A percentile compares a stretch with the other conserved stretches of the same genome.
phyloP scores from a whole-genome alignment of 2,329 filamentous ascomycete species.

The Neofusicoccum laricinum region DNA sequence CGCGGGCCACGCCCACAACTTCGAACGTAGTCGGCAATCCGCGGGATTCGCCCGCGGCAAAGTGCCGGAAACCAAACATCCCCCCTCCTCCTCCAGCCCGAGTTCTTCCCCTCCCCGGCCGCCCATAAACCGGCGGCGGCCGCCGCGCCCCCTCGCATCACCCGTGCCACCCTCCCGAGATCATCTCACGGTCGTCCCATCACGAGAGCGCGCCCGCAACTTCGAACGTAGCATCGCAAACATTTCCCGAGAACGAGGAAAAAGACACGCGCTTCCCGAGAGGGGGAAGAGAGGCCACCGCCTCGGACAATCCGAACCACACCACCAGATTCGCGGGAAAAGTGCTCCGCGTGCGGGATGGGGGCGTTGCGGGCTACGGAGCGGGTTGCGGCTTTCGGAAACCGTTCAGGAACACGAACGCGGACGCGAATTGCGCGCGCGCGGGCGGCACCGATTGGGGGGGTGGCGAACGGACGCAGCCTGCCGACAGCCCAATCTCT shows the following conservation, averaged over 20 bases:
- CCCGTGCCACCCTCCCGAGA: neutral
- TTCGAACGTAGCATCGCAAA: constrained; percentile 6
- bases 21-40: constrained; percentile 11
- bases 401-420: too few species aligned
- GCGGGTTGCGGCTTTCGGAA: neutral
- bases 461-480: too few species aligned
- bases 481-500: too few species aligned
- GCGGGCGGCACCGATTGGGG: too few species aligned
- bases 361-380: too few species aligned
- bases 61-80: neutral
- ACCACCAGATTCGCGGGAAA: neutral
- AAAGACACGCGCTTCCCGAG: neutral
- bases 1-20: neutral
- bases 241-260: constrained; percentile 1
- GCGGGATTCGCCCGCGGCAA: constrained; percentile 12
- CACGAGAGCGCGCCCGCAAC: neutral
- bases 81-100: neutral
- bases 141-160: neutral
- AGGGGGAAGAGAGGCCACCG: too few species aligned
- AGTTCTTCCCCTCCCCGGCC: too few species aligned
- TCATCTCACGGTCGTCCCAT: neutral
- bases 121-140: too few species aligned
- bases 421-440: too few species aligned
- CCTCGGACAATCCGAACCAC: neutral
- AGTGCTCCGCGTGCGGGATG: neutral